Base-by-base conservation (phyloP, 2,329 filamentous ascomycete genomes). In the Fusarium miscanthi region DNA sequence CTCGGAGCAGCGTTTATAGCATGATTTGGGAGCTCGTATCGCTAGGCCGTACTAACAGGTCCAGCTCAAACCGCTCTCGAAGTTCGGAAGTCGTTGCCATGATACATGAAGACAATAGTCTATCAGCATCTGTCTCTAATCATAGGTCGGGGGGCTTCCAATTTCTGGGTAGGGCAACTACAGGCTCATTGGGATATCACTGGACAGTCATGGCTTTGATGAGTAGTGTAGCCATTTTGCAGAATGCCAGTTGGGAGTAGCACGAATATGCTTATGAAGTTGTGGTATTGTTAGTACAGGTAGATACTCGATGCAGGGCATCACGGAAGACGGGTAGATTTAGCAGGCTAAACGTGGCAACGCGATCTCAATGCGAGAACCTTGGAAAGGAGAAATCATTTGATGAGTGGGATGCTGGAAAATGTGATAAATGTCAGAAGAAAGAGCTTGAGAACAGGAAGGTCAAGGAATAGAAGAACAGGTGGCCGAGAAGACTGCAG, bases 21-120 rank as follows among this genome's bases (percentile, higher is more conserved):
- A 45, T 35, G 27, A 63, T 65, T 2, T 75, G 73, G 73, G 67
- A 75, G 16, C 73, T 75, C 1, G 38, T 68, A 3, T 70, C 68
- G 0, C 33, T 74, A 0, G 64, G 73, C 3, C 40, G 43, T 1
- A 38, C 13, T 8, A 57, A 49, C 25, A 60, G 23, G 5, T 48
- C 73, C 1, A 17, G 56, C 4, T 68, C 64, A 2, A 27, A 10
- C n/a, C 62, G 58, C 3, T 40, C 45, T 0, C 42, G 60, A 14
- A 59, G 59, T 16, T 43, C 53, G 2, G 73, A 75, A 8, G 27
- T 70, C 14, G 66, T 75, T 31, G 73, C 72, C 0, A 61, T 69
- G 23, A 33, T 73, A 13, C 59, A 69, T 3, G 72, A 73, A 14
- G 48, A 67, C 2, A 46, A 45, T 7, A 21, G 19, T 3, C n/a